Base-by-base conservation (phyloP, 352 stramenopile genomes). In the Halophytophthora batemanensis region DNA sequence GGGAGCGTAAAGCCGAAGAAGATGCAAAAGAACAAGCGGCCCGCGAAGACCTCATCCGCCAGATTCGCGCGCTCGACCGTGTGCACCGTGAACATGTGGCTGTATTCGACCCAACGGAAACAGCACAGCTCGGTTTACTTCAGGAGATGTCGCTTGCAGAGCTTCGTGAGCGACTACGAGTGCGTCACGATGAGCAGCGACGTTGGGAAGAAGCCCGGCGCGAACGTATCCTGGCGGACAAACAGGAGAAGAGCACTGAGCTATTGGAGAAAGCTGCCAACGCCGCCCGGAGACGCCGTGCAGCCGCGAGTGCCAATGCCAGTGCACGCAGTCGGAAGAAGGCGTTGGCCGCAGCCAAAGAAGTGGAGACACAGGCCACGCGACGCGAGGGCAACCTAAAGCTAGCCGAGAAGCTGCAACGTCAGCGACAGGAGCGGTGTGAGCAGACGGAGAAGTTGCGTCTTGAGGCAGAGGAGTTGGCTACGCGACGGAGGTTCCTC, bases 91-190 rank as follows among this genome's bases (percentile, higher is more conserved):
- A 90, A 49, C 66, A 93, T 53, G 86, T 96, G 0, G 72, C 74
- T 0, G 74, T 95, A 17, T 98, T 98, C 50, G 89, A 98, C 55
- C 90, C 90, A 0, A 96, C 91, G 2, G 81, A 93, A 58, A 95
- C 74, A 13, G 68, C 73, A 15, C 83, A 95, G 31, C 64, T 96
- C 15, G 88, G 89, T 0, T 41, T 98, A 4, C 69, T 98, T 11
- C 81, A 96, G 17, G 90, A 97, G 53, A 97, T 98, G 90, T 96
- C 82, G 13, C 68, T 97, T 4, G 64, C 86, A 0, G 90, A 98
- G 46, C 69, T 93, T 1, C 67, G 72, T 12, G 87, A 93, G 48
- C 76, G 90, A 1, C 61, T 97, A n/a, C 64, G 86, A 18, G 79
- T 93, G 17, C 89, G 86, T 39, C 73, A 93, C 58, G 58, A 69